Base-by-base conservation (phyloP, 768 basidiomycete species). In the Botryobasidium botryosum region DNA sequence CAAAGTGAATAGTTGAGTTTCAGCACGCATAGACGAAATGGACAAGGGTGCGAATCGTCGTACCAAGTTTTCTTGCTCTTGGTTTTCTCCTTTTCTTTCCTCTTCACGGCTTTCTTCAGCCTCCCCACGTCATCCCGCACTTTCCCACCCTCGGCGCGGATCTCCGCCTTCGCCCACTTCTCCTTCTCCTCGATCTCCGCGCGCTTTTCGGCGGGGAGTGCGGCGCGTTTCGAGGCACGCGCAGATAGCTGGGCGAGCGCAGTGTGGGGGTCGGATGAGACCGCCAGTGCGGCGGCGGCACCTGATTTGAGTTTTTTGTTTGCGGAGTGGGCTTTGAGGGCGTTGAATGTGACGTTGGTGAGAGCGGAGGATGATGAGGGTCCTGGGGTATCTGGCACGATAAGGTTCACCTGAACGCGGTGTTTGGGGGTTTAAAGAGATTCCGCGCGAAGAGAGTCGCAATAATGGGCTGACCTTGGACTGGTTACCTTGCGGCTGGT, bases 81-180 rank as follows among this genome's bases (percentile, higher is more conserved):
- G 20, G 49, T 55, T 59, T 96, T 96, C 53, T 77, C 77, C 60
- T 92, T 91, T 62, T 94, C 92, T 51, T 84, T 79, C 59, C 84
- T 68, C 68, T 94, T 97, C 6, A 74, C 76, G 33, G 88, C 88
- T 65, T 94, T 96, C 67, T 92, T 96, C 55, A 99, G 60, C 36
- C 79, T 65, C 1, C 53, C 58, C 57, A 87, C 86, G 53, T 91
- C 84, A 53, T 97, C 94, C 40, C 72, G 73, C 25, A 99, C 77
- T 61, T 96, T 99, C 39, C 79, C 78, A 2, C 94, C 94, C 44
- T 84, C 85, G 47, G 94, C 65, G 40, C 86, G 70, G 25, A 85
- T 77, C 56, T 79, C 75, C 0, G 91, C 88, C 62, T 91, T 92
- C 40, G 75, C 74, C 86, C 90, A 96, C 55, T 79, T 75, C 47